Evolutionary conservation across 1,284 basidiomycete genomes (phyloP).

Genomic region (Trichosporon ovoides): DNA sequence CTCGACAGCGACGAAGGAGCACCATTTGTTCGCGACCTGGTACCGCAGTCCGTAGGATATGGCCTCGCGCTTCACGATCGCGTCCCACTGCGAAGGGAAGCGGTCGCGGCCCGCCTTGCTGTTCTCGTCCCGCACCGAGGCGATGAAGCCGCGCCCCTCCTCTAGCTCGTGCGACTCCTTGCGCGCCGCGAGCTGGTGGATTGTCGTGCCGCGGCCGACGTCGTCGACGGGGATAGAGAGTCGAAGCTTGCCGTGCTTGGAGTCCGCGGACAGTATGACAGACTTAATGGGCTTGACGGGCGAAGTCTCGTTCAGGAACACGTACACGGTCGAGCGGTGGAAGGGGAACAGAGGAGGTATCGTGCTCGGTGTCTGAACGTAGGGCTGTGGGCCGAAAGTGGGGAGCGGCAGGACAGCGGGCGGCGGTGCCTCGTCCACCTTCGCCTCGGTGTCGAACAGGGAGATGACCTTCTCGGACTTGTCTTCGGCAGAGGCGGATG

Average conservation of each 20-base stretch:
- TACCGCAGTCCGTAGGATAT: constrained; percentile 52
- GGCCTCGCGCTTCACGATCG: constrained; percentile 36
- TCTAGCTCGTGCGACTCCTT: constrained; percentile 53
- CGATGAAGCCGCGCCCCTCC: constrained; percentile 17
- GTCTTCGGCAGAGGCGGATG: background rate
- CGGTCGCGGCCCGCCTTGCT: constrained; percentile 2
- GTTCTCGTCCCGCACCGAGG: background rate
- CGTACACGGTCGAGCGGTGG: constrained; percentile 47
- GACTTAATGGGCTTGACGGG: background rate
- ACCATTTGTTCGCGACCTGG: constrained; percentile 54
- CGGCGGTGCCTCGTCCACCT: background rate
- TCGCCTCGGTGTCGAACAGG: constrained; percentile 15
- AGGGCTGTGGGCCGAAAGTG: constrained; percentile 52
- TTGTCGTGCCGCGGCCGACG: constrained; percentile 9
- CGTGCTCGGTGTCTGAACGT: constrained; percentile 35
- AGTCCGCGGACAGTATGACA: constrained; percentile 42
- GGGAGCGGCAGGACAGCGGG: constrained; percentile 5
- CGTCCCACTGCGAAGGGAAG: constrained; percentile 1
- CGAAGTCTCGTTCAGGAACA: constrained; percentile 49
- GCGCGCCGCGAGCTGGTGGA: constrained; percentile 57
- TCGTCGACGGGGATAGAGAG: constrained; percentile 48
- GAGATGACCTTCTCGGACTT: constrained; percentile 27
- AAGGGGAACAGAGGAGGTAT: constrained; percentile 17
- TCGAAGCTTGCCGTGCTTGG: constrained; percentile 46
- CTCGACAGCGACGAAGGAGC: constrained; percentile 58